Evolutionary conservation across 495 filamentous ascomycete species (phyloP), one percentile per base, ranked within the genome.

Genomic region (Penicillium cataractarum): DNA sequence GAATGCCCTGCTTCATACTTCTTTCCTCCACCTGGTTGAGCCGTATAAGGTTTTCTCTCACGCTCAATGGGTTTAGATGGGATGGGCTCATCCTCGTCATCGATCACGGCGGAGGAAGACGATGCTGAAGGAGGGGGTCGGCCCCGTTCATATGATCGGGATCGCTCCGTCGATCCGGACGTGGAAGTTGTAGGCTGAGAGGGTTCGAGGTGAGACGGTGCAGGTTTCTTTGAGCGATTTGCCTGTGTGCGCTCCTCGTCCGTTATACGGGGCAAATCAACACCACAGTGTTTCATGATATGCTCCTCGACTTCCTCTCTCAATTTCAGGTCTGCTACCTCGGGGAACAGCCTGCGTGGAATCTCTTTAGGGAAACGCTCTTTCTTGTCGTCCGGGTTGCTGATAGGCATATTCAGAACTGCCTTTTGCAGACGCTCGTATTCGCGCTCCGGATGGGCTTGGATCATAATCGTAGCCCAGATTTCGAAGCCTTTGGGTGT

Each of bases 361-460:
- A 95, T 83, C 65, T 92, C 88, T 57, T 92, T 91, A 6, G 91
- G 92, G 50, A 94, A 90, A 8, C 89, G 81, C 68, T 95, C 91
- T 54, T 83, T 86, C 64, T 80, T 85, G 61, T 91, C 83, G 62
- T 92, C 89, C 4, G 86, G 83, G 48, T 88, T 89, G 65, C 85
- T 86, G 68, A 97, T 89, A 2, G 91, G 90, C 82, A 95, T 87
- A 55, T 87, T 83, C 5, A 85, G 69, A 3, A 93, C 85, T 10
- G 92, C 86, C 60, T 87, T 91, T 46, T 87, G 84, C 0, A 98
- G 76, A 6, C 94, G 85, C 48, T 84, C 80, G 61, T 86, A 88
- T 74, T 98, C 94, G 49, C 86, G 83, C 37, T 92, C 86, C 2
- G 94, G 93, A 65, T 92, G 82, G 15, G 91, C 89, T 66, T 86